These are phyloP conservation scores for Phalaenopsis hybrid DNA, from an alignment of 116 monocot species.

Conservation along the genomic window DNA sequence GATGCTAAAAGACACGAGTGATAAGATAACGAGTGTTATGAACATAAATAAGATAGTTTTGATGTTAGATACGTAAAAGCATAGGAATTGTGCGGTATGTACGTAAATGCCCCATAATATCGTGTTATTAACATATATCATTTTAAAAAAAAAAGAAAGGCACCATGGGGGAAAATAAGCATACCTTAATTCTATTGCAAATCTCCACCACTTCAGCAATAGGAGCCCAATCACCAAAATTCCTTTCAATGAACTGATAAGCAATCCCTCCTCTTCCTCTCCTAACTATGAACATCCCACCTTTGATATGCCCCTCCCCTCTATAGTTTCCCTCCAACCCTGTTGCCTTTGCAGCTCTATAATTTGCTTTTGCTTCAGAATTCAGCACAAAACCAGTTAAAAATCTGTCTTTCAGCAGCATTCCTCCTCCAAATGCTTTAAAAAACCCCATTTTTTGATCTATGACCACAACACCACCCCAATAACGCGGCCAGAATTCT, in stretches of 20 bases:
- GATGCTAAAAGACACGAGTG: too few relatives aligned
- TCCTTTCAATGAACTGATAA: conserved; percentile 36
- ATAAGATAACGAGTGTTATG: too few relatives aligned
- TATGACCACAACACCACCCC: conserved; percentile 26
- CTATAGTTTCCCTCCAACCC: conserved; percentile 10
- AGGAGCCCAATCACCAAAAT: conserved; percentile 40
- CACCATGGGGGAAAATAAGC: not conserved
- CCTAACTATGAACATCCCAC: conserved; percentile 29
- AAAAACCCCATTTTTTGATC: conserved; percentile 25
- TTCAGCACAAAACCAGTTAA: conserved; percentile 29
- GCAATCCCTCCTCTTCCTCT: conserved; percentile 16
- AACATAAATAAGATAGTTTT: too few relatives aligned
- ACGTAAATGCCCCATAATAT: too few relatives aligned
- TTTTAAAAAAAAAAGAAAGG: not conserved
- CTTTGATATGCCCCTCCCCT: conserved; percentile 29
- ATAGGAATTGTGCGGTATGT: too few relatives aligned
- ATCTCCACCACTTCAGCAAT: conserved; percentile 30
- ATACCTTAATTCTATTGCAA: conserved; percentile 22
- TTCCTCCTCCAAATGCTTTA: conserved; percentile 34
- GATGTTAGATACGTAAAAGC: too few relatives aligned
- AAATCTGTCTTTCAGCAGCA: conserved; percentile 23
- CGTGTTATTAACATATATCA: too few relatives aligned
- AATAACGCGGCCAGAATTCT: conserved; percentile 33
- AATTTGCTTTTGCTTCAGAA: conserved; percentile 16
- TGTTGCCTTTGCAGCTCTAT: conserved; percentile 23